Conservation (phyloP, 2,329 filamentous ascomycete species). For the Aspergillus novofumigatus region DNA sequence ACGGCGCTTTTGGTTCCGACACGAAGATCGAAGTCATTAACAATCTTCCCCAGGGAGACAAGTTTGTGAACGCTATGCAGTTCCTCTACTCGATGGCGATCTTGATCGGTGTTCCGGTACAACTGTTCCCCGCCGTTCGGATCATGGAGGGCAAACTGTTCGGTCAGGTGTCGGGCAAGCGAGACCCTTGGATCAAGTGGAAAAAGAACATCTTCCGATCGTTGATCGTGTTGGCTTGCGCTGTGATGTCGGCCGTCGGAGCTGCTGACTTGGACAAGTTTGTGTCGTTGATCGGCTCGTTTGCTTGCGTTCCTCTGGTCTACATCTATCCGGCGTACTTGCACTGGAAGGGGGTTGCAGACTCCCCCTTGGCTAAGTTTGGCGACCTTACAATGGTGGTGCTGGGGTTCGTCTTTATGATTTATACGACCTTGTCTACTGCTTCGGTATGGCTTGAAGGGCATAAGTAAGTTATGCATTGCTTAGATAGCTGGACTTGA, state of each 20-base stretch:
- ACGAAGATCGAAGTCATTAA: slow-evolving; percentile 93
- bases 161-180: slow-evolving; percentile 81
- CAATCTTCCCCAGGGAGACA: slow-evolving; percentile 89
- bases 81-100: slow-evolving; percentile 93
- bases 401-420: slow-evolving; percentile 63
- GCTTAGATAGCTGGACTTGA: not conserved
- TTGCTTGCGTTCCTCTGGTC: slow-evolving; percentile 91
- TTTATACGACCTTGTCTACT: slow-evolving; percentile 66
- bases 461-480: not conserved
- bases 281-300: slow-evolving; percentile 87
- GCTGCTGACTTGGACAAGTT: slow-evolving; percentile 94
- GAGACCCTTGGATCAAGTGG: slow-evolving; percentile 97
- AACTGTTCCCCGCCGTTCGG: slow-evolving; percentile 93
- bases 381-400: slow-evolving; percentile 61
- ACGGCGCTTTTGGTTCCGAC: slow-evolving; percentile 86
- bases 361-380: slow-evolving; percentile 51
- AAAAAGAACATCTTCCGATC: slow-evolving; percentile 96
- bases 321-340: slow-evolving; percentile 86
- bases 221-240: slow-evolving; percentile 80
- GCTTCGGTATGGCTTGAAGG: slow-evolving; percentile 30
- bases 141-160: slow-evolving; percentile 92
- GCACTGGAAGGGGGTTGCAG: slow-evolving; percentile 65
- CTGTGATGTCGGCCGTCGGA: slow-evolving; percentile 79
- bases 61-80: slow-evolving; percentile 88
- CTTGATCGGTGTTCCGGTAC: slow-evolving; percentile 82